These are phyloP conservation scores for Fusarium coffeatum DNA, from an alignment of 2,329 filamentous ascomycete species.

Conservation along the genomic window DNA sequence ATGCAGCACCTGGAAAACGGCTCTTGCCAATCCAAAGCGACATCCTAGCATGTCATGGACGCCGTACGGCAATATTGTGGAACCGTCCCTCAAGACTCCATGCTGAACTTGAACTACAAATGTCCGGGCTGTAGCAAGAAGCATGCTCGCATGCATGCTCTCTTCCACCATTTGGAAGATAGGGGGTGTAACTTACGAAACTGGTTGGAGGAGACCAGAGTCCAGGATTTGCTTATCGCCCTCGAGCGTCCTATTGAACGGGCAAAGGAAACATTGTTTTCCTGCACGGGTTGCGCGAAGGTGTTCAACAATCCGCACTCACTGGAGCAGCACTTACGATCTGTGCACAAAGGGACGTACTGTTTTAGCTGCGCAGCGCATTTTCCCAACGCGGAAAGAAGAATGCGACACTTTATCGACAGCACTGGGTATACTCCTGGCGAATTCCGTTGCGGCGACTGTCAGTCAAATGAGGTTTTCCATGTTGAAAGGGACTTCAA, in stretches of 20 bases:
- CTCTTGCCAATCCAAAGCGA: neutral
- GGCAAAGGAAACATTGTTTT: fast-evolving
- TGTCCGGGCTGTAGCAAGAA: neutral
- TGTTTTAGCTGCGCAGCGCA: too few relatives aligned
- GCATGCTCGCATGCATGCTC: fast-evolving
- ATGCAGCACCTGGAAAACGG: neutral
- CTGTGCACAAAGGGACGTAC: too few relatives aligned
- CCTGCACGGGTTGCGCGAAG: fast-evolving
- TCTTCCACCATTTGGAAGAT: neutral
- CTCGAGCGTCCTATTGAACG: neutral
- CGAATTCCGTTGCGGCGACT: too few relatives aligned
- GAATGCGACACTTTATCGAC: neutral
- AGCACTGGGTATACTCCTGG: too few relatives aligned
- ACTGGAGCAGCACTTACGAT: neutral
- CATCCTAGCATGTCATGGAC: fast-evolving
- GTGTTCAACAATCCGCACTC: neutral
- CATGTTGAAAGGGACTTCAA: too few relatives aligned
- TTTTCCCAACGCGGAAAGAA: neutral
- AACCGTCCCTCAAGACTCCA: neutral
- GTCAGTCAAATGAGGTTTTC: too few relatives aligned
- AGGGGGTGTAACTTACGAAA: neutral
- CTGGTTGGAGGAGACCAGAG: neutral
- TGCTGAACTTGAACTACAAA: neutral
- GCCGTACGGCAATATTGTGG: neutral
- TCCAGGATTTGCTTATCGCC: neutral